Evolutionary conservation across 2,329 filamentous ascomycete species (phyloP).

Genomic region (Exophiala sideris): DNA sequence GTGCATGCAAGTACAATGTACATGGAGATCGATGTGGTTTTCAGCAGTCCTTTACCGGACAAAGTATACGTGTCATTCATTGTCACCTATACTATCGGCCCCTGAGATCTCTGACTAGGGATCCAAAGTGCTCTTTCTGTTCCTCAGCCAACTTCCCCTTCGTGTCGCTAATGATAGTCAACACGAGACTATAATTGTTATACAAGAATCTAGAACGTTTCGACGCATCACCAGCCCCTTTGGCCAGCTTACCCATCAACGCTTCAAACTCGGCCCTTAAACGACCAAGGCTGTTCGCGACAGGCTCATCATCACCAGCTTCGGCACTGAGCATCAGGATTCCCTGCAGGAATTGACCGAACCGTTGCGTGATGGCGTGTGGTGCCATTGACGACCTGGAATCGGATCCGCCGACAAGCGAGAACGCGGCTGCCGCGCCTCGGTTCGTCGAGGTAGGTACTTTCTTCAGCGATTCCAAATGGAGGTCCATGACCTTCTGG

Average conservation of each 20-base stretch:
- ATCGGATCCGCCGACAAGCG: constrained; percentile 51
- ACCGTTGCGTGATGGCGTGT: constrained; percentile 89
- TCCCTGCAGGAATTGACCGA: constrained; percentile 85
- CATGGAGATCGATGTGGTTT: too few relatives aligned
- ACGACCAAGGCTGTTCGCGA: constrained; percentile 73
- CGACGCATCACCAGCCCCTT: constrained; percentile 68
- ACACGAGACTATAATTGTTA: constrained; percentile 93
- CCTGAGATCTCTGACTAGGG: constrained; percentile 39
- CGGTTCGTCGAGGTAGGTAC: constrained; percentile 46
- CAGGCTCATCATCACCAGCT: constrained; percentile 89
- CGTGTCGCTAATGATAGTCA: constrained; percentile 75
- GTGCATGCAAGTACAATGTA: too few relatives aligned
- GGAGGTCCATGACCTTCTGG: constrained; percentile 87
- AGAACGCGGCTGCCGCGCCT: constrained; percentile 48
- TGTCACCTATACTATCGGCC: not conserved
- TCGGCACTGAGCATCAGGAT: constrained; percentile 81
- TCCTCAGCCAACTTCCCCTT: constrained; percentile 57
- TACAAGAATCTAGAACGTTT: constrained; percentile 85
- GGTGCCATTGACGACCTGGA: constrained; percentile 72
- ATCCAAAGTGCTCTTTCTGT: constrained; percentile 71
- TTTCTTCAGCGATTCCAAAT: constrained; percentile 79
- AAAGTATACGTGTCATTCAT: not conserved
- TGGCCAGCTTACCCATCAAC: constrained; percentile 74
- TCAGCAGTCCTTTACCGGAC: too few relatives aligned
- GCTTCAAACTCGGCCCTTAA: constrained; percentile 78